phyloP scores from a whole-genome alignment of 345 rosid genomes.

The Dovyalis caffra region DNA sequence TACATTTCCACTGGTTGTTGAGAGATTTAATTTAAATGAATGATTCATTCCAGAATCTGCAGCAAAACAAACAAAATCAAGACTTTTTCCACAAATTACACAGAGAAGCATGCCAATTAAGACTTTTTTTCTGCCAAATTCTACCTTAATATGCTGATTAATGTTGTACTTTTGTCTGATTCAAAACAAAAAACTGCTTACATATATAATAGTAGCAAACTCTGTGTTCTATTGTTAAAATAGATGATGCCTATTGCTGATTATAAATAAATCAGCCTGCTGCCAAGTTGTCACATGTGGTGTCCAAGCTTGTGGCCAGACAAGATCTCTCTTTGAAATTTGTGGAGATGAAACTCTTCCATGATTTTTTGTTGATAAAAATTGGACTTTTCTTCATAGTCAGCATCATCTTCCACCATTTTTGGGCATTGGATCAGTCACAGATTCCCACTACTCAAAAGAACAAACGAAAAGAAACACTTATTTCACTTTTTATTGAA shows the following conservation, averaged over 20 bases:
- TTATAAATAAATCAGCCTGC: neutral
- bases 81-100: too few species aligned
- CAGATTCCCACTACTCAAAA: conserved; percentile 14
- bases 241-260: neutral
- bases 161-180: too few species aligned
- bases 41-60: too few species aligned
- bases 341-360: conserved; percentile 7
- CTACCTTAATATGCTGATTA: too few species aligned
- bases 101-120: too few species aligned
- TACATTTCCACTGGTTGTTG: too few species aligned
- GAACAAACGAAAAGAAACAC: neutral
- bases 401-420: conserved; percentile 11
- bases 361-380: neutral
- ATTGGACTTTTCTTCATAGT: neutral
- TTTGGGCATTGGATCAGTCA: conserved; percentile 23
- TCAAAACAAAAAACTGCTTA: neutral
- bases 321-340: conserved; percentile 12
- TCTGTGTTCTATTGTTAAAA: neutral
- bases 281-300: conserved; percentile 18
- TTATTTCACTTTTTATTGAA: neutral
- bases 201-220: neutral
- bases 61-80: too few species aligned
- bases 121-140: neutral
- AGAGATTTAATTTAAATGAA: too few species aligned
- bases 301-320: conserved; percentile 13